phyloP scores from a whole-genome alignment of 1,139 yeast species.

The Oligophagozyma castellii region DNA sequence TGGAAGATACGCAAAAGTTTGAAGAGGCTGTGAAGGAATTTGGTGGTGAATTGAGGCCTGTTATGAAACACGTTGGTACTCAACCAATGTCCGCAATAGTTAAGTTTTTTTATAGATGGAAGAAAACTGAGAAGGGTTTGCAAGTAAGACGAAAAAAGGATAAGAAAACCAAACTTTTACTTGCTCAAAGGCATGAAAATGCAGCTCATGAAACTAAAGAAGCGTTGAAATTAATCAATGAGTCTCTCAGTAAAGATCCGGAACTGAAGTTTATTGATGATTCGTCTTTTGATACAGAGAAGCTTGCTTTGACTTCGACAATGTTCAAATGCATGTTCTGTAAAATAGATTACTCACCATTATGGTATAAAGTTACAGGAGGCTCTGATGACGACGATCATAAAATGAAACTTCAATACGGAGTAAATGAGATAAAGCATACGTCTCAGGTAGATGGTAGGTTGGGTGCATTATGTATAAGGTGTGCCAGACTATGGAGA shows the following conservation, averaged over 20 bases:
- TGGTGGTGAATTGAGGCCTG: conserved; percentile 76
- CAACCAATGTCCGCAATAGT: conserved; percentile 70
- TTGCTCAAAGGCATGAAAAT: conserved; percentile 4
- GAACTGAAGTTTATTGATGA: conserved; percentile 27
- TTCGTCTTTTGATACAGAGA: conserved; percentile 26
- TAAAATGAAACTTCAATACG: conserved; percentile 9
- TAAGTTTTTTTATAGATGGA: conserved; percentile 80
- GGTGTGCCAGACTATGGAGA: conserved; percentile 90
- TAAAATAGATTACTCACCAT: conserved; percentile 20
- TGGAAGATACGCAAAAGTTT: conserved; percentile 51
- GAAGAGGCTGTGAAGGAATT: conserved; percentile 61
- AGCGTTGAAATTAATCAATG: conserved; percentile 5
- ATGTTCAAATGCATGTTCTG: conserved; percentile 25
- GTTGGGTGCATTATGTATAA: conserved; percentile 51
- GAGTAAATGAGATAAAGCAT: conserved; percentile 25
- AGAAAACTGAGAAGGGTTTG: conserved; percentile 63
- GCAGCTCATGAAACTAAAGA: conserved; percentile 7
- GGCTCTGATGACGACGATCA: conserved; percentile 49
- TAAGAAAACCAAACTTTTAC: conserved; percentile 42
- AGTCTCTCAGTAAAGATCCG: conserved; percentile 1
- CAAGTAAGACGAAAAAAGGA: conserved; percentile 63
- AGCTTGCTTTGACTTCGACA: conserved; percentile 9
- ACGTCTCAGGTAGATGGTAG: conserved; percentile 15
- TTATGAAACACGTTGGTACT: conserved; percentile 50
- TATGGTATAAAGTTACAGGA: conserved; percentile 33